A percentile compares a stretch with the other conserved stretches of the same genome.
phyloP scores from a whole-genome alignment of 2,329 filamentous ascomycete species.

The Cercospora beticola region DNA sequence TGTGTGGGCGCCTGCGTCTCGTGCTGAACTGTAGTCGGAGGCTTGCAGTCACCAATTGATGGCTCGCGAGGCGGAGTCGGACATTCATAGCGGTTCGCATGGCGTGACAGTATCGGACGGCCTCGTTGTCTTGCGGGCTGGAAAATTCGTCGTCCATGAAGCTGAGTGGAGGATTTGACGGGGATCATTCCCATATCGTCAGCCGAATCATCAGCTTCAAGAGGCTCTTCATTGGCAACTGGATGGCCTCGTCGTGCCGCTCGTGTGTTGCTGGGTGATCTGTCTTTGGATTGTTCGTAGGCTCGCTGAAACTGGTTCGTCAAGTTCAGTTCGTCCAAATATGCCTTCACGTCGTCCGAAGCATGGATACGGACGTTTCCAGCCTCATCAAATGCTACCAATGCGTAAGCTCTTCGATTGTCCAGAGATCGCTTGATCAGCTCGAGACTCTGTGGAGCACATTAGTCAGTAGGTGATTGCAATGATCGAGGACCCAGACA shows the following conservation, averaged over 20 bases:
- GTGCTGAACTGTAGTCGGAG: constrained; percentile 4
- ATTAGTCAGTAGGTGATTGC: neutral
- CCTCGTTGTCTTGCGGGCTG: constrained; percentile 15
- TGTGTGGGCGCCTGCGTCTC: neutral
- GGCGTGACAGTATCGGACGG: constrained; percentile 15
- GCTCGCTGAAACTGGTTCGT: constrained; percentile 8
- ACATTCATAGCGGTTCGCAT: constrained; percentile 3
- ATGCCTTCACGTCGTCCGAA: constrained; percentile 14
- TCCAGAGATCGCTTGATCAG: constrained; percentile 5
- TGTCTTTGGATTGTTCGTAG: constrained; percentile 3
- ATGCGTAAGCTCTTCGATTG: constrained; percentile 13
- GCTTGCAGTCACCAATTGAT: neutral
- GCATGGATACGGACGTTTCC: constrained; percentile 17
- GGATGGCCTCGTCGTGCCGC: neutral
- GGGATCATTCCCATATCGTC: neutral
- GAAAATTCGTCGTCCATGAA: constrained; percentile 1
- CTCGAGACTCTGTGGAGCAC: constrained; percentile 2
- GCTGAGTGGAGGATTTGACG: neutral
- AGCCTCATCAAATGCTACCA: constrained; percentile 18
- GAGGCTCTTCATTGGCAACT: neutral
- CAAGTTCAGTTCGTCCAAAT: constrained; percentile 12
- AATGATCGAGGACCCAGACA: neutral
- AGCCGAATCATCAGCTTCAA: neutral
- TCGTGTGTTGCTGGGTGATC: neutral
- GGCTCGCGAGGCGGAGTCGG: constrained; percentile 6